Evolutionary conservation across 208 protist genomes (phyloP).

Genomic region (Acanthamoeba healyi): DNA sequence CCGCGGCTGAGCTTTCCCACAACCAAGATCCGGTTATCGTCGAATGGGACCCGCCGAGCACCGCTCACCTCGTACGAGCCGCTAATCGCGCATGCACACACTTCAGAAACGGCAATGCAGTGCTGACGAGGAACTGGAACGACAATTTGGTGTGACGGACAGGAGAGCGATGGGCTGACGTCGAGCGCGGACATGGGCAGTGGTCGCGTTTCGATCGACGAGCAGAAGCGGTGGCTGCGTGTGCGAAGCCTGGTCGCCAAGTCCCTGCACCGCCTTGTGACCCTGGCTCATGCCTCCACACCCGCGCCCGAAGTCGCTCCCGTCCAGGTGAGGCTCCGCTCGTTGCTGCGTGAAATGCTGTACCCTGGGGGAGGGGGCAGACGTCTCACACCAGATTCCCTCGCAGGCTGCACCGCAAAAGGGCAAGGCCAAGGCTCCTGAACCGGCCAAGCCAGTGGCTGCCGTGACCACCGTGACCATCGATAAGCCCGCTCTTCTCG

Average conservation of each 20-base stretch:
- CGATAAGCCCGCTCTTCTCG: background rate
- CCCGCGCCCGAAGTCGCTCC: constrained; percentile 9
- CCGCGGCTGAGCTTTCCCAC: constrained; percentile 20
- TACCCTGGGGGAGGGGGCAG: no score
- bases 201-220: background rate
- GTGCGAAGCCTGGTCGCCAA: constrained; percentile 34
- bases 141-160: background rate
- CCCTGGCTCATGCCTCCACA: background rate
- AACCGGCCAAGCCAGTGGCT: background rate
- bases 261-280: background rate
- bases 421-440: constrained; percentile 38
- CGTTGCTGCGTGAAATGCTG: no score
- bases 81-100: background rate
- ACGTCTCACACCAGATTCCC: background rate
- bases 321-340: no score
- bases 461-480: background rate
- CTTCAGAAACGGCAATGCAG: background rate
- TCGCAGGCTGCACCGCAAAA: constrained; percentile 3
- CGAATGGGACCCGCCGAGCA: constrained; percentile 29
- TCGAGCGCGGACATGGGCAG: constrained; percentile 46
- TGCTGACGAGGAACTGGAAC: no score
- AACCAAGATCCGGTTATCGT: constrained; percentile 52
- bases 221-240: constrained; percentile 50
- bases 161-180: constrained; percentile 15
- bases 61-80: background rate